phyloP scores from a whole-genome alignment of 1,284 basidiomycete species.

The Ceratobasidium sp. region DNA sequence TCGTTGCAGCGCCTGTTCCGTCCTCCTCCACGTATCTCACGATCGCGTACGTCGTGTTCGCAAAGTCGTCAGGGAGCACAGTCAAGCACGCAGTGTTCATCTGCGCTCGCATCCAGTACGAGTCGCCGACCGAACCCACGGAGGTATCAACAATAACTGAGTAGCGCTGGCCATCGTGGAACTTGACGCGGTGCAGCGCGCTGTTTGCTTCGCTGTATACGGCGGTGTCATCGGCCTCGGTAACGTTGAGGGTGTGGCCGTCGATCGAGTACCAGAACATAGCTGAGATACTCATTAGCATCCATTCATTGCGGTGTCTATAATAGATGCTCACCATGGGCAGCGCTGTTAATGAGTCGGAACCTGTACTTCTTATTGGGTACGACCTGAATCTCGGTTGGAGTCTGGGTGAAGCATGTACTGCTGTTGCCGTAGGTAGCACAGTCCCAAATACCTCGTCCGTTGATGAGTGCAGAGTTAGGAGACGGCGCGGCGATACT shows the following conservation, averaged over 20 bases:
- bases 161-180: slow-evolving; percentile 47
- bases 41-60: slow-evolving; percentile 40
- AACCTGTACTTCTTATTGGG: slow-evolving; percentile 51
- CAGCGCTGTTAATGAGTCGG: no score
- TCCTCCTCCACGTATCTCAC: slow-evolving; percentile 44
- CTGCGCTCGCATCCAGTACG: slow-evolving; percentile 48
- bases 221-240: slow-evolving; percentile 57
- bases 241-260: no score
- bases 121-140: slow-evolving; percentile 44
- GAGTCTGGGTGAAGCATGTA: slow-evolving; percentile 48
- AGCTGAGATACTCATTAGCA: slow-evolving; percentile 45
- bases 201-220: slow-evolving; percentile 10
- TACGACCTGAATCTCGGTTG: slow-evolving; percentile 48
- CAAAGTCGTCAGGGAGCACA: not conserved
- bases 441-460: slow-evolving; percentile 21
- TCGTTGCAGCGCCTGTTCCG: not conserved
- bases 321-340: slow-evolving; percentile 38
- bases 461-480: slow-evolving; percentile 20
- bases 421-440: slow-evolving; percentile 42
- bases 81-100: no score
- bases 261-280: no score
- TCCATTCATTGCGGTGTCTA: not conserved
- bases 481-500: no score
- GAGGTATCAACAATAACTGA: slow-evolving; percentile 48
- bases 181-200: slow-evolving; percentile 26